A percentile compares a stretch with the other conserved stretches of the same genome.
These are phyloP conservation scores for Liriodendron chinense DNA, from an alignment of 164 flowering plant genomes.

Conservation along the genomic window DNA sequence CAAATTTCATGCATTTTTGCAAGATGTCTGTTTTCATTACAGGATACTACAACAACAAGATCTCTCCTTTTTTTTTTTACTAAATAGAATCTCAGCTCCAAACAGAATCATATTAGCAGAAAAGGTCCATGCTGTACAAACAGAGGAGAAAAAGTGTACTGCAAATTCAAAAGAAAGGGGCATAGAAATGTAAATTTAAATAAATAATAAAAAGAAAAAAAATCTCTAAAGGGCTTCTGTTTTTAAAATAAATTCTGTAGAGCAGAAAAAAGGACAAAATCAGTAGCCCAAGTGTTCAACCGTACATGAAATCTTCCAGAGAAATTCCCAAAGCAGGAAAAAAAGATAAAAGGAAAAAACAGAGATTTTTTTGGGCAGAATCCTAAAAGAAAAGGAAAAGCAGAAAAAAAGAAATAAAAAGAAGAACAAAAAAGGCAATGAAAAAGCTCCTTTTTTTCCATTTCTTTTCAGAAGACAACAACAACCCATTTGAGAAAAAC, in stretches of 20 bases:
- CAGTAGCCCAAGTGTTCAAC: conserved; percentile 25
- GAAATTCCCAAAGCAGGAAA: conserved; percentile 15
- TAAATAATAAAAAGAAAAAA: not conserved
- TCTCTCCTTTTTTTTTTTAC: not conserved
- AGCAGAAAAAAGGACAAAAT: conserved; percentile 30
- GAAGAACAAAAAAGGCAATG: not conserved
- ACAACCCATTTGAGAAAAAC: not conserved
- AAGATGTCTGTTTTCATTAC: too few relatives aligned
- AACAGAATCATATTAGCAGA: not conserved
- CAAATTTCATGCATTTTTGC: too few relatives aligned
- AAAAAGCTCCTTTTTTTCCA: not conserved
- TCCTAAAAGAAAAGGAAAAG: not conserved
- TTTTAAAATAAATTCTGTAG: conserved; percentile 6
- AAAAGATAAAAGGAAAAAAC: not conserved
- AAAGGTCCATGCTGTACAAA: conserved; percentile 9
- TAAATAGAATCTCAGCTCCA: not conserved
- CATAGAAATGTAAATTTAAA: not conserved
- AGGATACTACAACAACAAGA: not conserved
- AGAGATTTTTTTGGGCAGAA: not conserved
- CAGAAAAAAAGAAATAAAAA: not conserved
- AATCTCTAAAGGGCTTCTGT: not conserved
- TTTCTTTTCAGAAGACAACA: not conserved
- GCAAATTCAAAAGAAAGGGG: not conserved
- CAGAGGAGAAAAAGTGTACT: not conserved
- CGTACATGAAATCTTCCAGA: conserved; percentile 31